phyloP scores from a whole-genome alignment of 2,329 filamentous ascomycete genomes.

The Coniochaeta sp. region DNA sequence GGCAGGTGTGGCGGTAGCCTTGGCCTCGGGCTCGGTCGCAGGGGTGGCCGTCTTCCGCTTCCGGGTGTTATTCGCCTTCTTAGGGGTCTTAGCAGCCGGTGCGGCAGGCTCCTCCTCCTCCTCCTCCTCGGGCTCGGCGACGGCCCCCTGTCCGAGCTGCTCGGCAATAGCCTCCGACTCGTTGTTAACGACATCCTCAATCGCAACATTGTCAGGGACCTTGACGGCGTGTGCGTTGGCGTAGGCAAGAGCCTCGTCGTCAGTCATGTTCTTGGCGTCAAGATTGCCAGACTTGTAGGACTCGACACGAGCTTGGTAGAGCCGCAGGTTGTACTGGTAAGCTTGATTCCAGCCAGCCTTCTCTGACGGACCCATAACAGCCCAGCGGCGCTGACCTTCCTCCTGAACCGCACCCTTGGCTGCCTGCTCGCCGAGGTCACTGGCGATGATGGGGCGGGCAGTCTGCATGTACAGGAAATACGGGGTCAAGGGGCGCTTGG shows the following conservation, averaged over 20 bases:
- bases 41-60: conserved; percentile 49
- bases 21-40: conserved; percentile 33
- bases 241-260: conserved; percentile 53
- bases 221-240: conserved; percentile 51
- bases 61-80: conserved; percentile 42
- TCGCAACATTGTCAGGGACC: conserved; percentile 41
- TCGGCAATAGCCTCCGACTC: conserved; percentile 53
- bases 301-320: conserved; percentile 59
- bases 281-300: conserved; percentile 56
- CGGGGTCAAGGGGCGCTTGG: conserved; percentile 87
- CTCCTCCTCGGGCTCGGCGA: conserved; percentile 31
- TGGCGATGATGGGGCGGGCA: conserved; percentile 74
- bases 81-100: conserved; percentile 48
- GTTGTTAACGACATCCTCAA: conserved; percentile 32
- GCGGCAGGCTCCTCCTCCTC: conserved; percentile 28
- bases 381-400: conserved; percentile 83
- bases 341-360: conserved; percentile 64
- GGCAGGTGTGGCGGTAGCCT: conserved; percentile 33
- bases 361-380: conserved; percentile 64
- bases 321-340: conserved; percentile 59
- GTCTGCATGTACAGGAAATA: conserved; percentile 94
- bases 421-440: conserved; percentile 65
- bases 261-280: conserved; percentile 52
- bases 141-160: conserved; percentile 42
- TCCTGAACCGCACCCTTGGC: conserved; percentile 83